Percentiles rank a stretch among this genome's conserved stretches.
Evolutionary conservation across 345 rosid genomes (phyloP).

Genomic region (Triadica sebifera): DNA sequence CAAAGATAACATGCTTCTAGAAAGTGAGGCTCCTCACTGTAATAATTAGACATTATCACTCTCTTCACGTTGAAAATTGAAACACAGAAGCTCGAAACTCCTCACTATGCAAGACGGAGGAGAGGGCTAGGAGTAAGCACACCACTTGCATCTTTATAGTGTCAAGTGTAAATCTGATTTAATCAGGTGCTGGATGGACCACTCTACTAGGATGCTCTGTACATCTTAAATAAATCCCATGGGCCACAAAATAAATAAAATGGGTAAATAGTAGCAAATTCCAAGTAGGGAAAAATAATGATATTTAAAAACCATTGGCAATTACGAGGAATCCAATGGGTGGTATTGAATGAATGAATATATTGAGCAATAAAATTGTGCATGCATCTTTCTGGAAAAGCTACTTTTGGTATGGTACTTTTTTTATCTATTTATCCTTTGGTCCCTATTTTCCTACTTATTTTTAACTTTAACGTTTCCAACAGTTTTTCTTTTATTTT

Average conservation of each 20-base stretch:
- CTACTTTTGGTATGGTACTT: no score
- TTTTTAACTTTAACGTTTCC: neutral
- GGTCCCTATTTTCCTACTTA: neutral
- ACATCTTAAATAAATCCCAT: no score
- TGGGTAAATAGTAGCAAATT: no score
- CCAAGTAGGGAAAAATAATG: neutral
- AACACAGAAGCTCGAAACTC: no score
- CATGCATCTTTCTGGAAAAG: constrained; percentile 12
- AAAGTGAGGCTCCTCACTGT: constrained; percentile 53
- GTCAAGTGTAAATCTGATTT: neutral
- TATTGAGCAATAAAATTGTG: neutral
- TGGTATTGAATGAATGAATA: constrained; percentile 5
- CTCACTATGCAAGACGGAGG: no score
- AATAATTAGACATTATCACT: constrained; percentile 32
- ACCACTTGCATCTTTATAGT: neutral
- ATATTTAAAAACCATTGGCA: constrained; percentile 15
- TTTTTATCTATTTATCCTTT: no score
- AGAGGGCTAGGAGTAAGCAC: no score
- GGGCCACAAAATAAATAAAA: no score
- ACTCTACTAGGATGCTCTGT: neutral
- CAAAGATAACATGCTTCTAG: constrained; percentile 75
- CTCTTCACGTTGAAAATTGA: no score
- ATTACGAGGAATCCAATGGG: constrained; percentile 15
- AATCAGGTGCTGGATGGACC: constrained; percentile 30
- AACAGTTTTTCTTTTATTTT: neutral